Evolutionary conservation across 805 yeast genomes (phyloP).

Genomic region (Saccharomycopsis guyanensis): DNA sequence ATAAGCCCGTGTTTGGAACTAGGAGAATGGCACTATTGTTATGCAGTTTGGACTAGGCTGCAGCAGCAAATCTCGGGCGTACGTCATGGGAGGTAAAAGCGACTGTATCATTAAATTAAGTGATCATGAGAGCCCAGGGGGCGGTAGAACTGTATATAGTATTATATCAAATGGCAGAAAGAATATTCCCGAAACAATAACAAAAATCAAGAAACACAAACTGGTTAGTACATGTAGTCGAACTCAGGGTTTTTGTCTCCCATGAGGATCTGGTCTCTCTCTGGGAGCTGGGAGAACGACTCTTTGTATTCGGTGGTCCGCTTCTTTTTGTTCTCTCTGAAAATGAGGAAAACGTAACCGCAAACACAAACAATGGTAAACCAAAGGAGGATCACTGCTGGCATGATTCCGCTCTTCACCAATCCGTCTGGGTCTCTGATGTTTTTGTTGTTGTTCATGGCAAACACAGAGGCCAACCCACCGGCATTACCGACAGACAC

Average conservation of each 20-base stretch:
- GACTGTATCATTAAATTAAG: no score
- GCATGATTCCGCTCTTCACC: constrained; percentile 39
- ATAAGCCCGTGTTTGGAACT: no score
- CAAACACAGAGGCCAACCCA: constrained; percentile 48
- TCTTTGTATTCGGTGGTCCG: constrained; percentile 19
- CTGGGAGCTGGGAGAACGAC: constrained; percentile 6
- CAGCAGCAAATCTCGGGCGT: no score
- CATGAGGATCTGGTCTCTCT: constrained; percentile 14
- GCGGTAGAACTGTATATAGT: no score
- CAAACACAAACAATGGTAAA: constrained; percentile 32
- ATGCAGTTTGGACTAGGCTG: no score
- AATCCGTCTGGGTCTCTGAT: constrained; percentile 18
- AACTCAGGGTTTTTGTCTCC: constrained; percentile 17
- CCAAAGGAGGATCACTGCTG: constrained; percentile 40
- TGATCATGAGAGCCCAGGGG: no score
- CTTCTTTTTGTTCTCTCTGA: constrained; percentile 26
- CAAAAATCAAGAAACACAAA: no score
- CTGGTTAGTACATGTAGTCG: constrained; percentile 13
- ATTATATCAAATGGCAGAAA: not conserved
- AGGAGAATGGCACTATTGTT: no score
- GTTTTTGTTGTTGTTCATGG: constrained; percentile 14
- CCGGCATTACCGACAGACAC: constrained; percentile 64
- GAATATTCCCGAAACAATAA: no score
- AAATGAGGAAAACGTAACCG: constrained; percentile 30
- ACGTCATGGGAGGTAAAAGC: no score